phyloP scores from a whole-genome alignment of 352 stramenopile species.

The Phytophthora boehmeriae region DNA sequence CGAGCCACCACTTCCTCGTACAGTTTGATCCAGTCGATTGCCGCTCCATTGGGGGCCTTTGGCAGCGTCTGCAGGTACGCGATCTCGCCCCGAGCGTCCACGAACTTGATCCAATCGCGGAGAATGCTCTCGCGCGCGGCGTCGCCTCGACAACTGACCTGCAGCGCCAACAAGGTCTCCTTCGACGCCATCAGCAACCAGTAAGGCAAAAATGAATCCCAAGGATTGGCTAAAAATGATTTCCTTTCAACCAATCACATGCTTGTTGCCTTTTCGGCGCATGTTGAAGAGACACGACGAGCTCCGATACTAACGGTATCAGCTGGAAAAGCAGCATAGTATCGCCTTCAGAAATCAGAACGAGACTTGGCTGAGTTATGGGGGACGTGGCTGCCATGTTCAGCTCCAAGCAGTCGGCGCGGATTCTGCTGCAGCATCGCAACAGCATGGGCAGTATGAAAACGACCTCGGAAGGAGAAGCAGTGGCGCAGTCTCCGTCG shows the following conservation, averaged over 20 bases:
- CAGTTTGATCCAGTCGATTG: slow-evolving; percentile 78
- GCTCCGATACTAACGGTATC: background rate
- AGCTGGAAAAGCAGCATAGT: background rate
- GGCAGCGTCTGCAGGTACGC: slow-evolving; percentile 54
- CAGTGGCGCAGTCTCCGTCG: slow-evolving; percentile 12
- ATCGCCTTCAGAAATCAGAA: too few species aligned
- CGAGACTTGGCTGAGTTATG: background rate
- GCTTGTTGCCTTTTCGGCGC: background rate
- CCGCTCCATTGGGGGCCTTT: slow-evolving; percentile 49
- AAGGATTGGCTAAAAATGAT: background rate
- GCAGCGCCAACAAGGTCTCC: slow-evolving; percentile 57
- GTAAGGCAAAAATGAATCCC: background rate
- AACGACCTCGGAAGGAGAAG: slow-evolving; percentile 18
- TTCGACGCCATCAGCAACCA: slow-evolving; percentile 38
- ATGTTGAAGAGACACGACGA: slow-evolving; percentile 12
- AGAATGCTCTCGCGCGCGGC: slow-evolving; percentile 59
- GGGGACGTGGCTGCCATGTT: slow-evolving; percentile 48
- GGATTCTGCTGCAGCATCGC: slow-evolving; percentile 35
- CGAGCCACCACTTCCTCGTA: slow-evolving; percentile 83
- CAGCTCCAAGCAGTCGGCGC: slow-evolving; percentile 42
- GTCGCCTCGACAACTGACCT: slow-evolving; percentile 73
- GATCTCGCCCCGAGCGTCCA: slow-evolving; percentile 52
- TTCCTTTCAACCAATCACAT: too few species aligned
- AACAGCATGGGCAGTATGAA: slow-evolving; percentile 29
- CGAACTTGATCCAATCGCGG: slow-evolving; percentile 64